Conservation (phyloP, 2,329 filamentous ascomycete genomes). For the Penicillium nordicum region DNA sequence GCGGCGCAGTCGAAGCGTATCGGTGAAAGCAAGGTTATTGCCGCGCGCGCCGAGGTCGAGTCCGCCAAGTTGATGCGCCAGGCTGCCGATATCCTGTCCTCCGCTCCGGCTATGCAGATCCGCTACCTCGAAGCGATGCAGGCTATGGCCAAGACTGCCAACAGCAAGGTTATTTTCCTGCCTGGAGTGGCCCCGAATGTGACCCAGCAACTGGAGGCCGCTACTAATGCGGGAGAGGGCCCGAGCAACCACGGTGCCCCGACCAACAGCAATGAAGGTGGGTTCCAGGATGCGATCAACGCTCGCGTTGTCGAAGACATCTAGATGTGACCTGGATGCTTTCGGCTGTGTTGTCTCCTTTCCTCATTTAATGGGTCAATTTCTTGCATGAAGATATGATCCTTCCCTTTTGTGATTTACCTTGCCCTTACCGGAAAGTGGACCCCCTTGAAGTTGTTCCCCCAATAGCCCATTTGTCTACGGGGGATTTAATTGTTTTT, state of each 20-base stretch:
- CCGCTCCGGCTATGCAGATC: constrained; percentile 96
- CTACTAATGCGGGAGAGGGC: constrained; percentile 30
- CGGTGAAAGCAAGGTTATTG: constrained; percentile 97
- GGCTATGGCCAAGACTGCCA: constrained; percentile 91
- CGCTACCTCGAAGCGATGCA: constrained; percentile 98
- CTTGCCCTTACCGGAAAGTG: constrained; percentile 2
- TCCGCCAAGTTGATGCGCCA: constrained; percentile 80
- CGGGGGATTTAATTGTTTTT: constrained; percentile 9
- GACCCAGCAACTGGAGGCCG: too few species aligned
- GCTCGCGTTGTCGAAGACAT: constrained; percentile 82
- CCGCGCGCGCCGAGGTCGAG: constrained; percentile 94
- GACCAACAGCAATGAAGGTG: constrained; percentile 46
- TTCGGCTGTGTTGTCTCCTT: not conserved
- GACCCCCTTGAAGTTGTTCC: not conserved
- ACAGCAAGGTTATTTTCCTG: constrained; percentile 82
- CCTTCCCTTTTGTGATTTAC: constrained; percentile 14
- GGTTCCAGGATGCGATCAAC: constrained; percentile 78
- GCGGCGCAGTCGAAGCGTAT: constrained; percentile 98
- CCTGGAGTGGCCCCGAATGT: constrained; percentile 48
- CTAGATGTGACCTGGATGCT: constrained; percentile 41
- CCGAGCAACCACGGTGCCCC: constrained; percentile 47
- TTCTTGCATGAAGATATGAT: constrained; percentile 19
- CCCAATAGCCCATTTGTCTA: not conserved
- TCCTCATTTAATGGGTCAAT: not conserved
- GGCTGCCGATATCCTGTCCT: constrained; percentile 88